These are phyloP conservation scores for Skeletonema costatum DNA, from an alignment of 108 stramenopile species.

Conservation along the genomic window DNA sequence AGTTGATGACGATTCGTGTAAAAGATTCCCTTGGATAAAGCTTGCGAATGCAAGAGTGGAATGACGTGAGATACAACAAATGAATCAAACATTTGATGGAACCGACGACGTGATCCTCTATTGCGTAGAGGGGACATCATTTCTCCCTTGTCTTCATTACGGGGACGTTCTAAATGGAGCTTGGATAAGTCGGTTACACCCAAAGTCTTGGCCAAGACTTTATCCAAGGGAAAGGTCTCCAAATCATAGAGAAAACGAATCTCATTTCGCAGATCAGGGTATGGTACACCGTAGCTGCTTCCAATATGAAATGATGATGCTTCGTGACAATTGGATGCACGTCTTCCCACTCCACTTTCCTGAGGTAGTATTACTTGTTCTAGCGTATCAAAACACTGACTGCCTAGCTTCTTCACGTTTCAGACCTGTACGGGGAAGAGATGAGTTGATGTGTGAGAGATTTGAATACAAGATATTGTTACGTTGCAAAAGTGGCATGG, in stretches of 20 bases:
- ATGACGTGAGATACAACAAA: slow-evolving; percentile 78
- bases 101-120: slow-evolving; percentile 39
- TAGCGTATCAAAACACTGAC: slow-evolving; percentile 28
- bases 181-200: slow-evolving; percentile 57
- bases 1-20: slow-evolving; percentile 45
- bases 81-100: slow-evolving; percentile 69
- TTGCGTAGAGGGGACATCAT: slow-evolving; percentile 51
- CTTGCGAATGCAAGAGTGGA: slow-evolving; percentile 70
- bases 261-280: slow-evolving; percentile 59
- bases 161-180: slow-evolving; percentile 53
- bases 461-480: background rate
- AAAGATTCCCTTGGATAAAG: slow-evolving; percentile 58
- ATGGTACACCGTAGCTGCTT: slow-evolving; percentile 69
- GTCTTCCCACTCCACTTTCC: slow-evolving; percentile 6
- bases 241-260: slow-evolving; percentile 69
- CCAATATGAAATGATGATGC: slow-evolving; percentile 45
- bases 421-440: slow-evolving; percentile 22
- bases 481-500: background rate
- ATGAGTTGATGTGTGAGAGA: background rate
- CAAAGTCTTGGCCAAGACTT: slow-evolving; percentile 61
- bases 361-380: slow-evolving; percentile 20
- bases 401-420: slow-evolving; percentile 42
- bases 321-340: background rate
- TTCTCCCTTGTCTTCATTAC: slow-evolving; percentile 37
- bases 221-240: slow-evolving; percentile 64